Evolutionary conservation across 768 basidiomycete species (phyloP).

Genomic region (Podaxis mareebaensis): DNA sequence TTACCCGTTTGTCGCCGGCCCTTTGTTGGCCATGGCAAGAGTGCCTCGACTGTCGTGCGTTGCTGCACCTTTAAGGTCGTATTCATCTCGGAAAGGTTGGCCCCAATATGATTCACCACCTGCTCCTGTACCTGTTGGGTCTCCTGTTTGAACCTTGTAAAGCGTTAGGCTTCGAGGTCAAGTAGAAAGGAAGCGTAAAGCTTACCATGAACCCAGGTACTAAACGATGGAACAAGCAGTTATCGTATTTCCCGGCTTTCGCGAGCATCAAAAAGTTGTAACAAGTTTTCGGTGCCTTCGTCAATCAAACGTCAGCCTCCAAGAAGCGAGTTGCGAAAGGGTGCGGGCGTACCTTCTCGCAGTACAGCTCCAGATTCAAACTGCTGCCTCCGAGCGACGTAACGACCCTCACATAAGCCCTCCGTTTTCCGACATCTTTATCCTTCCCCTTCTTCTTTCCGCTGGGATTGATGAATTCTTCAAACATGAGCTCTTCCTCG

Average conservation of each 20-base stretch:
- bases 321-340: no score
- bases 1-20: conserved; percentile 84
- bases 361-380: conserved; percentile 81
- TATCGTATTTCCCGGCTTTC: conserved; percentile 84
- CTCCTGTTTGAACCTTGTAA: conserved; percentile 90
- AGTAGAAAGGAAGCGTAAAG: background rate
- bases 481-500: conserved; percentile 99
- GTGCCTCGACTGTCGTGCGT: conserved; percentile 85
- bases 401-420: conserved; percentile 94
- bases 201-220: conserved; percentile 95
- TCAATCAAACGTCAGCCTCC: background rate
- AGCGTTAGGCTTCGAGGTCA: conserved; percentile 2
- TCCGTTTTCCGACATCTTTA: conserved; percentile 86
- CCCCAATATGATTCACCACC: conserved; percentile 96
- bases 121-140: conserved; percentile 93
- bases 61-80: conserved; percentile 83
- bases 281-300: conserved; percentile 93
- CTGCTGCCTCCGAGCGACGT: conserved; percentile 89
- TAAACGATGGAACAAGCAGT: conserved; percentile 87
- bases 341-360: conserved; percentile 69
- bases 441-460: conserved; percentile 87
- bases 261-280: conserved; percentile 98
- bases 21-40: conserved; percentile 95
- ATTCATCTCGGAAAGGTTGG: conserved; percentile 93
- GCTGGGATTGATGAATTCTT: conserved; percentile 77